These are phyloP conservation scores for Leccinum pachyderme DNA, from an alignment of 1,284 basidiomycete species.

Conservation along the genomic window DNA sequence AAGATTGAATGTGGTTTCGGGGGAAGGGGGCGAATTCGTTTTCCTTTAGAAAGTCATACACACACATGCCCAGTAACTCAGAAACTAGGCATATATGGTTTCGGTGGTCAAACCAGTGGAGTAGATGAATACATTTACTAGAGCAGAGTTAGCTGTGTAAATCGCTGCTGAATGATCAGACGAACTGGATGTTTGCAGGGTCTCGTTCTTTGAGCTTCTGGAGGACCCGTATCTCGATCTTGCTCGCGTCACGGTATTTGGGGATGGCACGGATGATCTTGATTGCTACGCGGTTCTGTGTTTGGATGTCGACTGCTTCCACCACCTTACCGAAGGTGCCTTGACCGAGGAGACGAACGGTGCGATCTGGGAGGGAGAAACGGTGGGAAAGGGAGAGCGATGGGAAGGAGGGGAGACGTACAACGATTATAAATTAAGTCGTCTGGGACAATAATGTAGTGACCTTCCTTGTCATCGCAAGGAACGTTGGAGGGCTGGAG, in stretches of 20 bases:
- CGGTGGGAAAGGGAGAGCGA: conserved; percentile 18
- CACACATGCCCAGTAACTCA: conserved; percentile 94
- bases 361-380: conserved; percentile 64
- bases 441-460: conserved; percentile 89
- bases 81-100: conserved; percentile 99
- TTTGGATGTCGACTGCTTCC: conserved; percentile 84
- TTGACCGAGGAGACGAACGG: conserved; percentile 88
- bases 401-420: conserved; percentile 39
- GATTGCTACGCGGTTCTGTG: conserved; percentile 85
- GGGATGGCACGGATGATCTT: conserved; percentile 98
- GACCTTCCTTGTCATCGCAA: conserved; percentile 93
- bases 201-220: conserved; percentile 91
- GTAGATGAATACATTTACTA: conserved; percentile 97
- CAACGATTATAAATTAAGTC: conserved; percentile 85
- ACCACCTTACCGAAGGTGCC: conserved; percentile 99
- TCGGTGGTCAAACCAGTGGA: conserved; percentile 94
- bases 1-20: conserved; percentile 92
- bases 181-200: conserved; percentile 85
- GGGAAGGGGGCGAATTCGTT: conserved; percentile 98
- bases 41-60: conserved; percentile 99
- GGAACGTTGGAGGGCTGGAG: conserved; percentile 59
- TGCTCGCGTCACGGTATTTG: conserved; percentile 97
- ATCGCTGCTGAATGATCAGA: conserved; percentile 22
- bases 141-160: conserved; percentile 10
- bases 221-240: conserved; percentile 96